A percentile compares a stretch with the other conserved stretches of the same genome.
phyloP scores from a whole-genome alignment of 495 filamentous ascomycete genomes.

The Annulohypoxylon nitens region DNA sequence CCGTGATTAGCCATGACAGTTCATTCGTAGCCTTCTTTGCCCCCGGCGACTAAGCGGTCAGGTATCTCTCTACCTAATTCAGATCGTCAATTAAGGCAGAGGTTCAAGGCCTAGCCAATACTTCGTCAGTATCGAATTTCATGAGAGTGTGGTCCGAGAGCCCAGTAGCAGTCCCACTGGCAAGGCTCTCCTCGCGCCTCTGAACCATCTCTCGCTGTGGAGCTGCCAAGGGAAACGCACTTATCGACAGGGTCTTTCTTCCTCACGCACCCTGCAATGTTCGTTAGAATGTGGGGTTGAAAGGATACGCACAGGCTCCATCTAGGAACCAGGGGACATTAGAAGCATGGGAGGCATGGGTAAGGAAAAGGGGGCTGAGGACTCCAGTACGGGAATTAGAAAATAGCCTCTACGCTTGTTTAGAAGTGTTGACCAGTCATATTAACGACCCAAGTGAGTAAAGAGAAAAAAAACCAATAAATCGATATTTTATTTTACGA shows the following conservation, averaged over 20 bases:
- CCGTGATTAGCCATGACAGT: slow-evolving; percentile 40
- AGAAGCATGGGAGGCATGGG: slow-evolving; percentile 9
- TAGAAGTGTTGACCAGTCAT: background rate
- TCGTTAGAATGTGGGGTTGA: slow-evolving; percentile 39
- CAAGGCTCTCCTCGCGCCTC: slow-evolving; percentile 35
- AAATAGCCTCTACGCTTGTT: slow-evolving; percentile 8
- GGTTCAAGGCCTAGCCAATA: slow-evolving; percentile 22
- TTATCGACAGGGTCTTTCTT: slow-evolving; percentile 24
- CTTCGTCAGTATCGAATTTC: slow-evolving; percentile 23
- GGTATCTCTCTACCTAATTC: slow-evolving; percentile 41
- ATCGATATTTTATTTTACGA: background rate
- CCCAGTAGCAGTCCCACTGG: slow-evolving; percentile 35
- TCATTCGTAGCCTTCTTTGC: slow-evolving; percentile 19
- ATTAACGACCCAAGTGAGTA: slow-evolving; percentile 2
- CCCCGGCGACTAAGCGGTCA: slow-evolving; percentile 36
- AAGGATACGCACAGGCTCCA: slow-evolving; percentile 31
- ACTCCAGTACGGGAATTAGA: slow-evolving; percentile 4
- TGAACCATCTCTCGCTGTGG: slow-evolving; percentile 30
- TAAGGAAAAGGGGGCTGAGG: slow-evolving; percentile 30
- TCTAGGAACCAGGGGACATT: slow-evolving; percentile 18
- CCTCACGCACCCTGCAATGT: slow-evolving; percentile 26
- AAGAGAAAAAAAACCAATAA: slow-evolving; percentile 10
- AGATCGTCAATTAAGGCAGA: slow-evolving; percentile 45
- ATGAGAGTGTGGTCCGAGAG: slow-evolving; percentile 25
- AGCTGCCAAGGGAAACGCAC: slow-evolving; percentile 17